Evolutionary conservation across 495 filamentous ascomycete species (phyloP), one percentile per base, ranked within the genome.

Genomic region (Aspergillus homomorphus): DNA sequence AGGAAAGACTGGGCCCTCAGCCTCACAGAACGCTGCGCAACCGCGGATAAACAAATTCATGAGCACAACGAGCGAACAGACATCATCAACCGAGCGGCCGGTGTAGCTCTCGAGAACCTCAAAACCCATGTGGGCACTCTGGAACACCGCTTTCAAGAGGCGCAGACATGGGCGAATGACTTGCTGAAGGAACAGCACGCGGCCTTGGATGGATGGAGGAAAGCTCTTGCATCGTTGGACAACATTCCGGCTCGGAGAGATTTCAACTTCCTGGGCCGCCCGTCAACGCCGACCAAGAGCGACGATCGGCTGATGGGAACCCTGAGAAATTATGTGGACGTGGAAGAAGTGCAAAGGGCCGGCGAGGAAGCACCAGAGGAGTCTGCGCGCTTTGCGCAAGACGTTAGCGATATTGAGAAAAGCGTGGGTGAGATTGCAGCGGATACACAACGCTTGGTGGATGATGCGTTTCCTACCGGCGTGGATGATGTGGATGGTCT

Each of bases 91-190:
- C 81, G 85, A 52, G 88, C 87, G 49, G 79, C 89, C 16, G 84
- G 86, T 50, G 89, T 92, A 28, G 91, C 90, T 23, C 82, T 93
- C 18, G 84, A 84, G 53, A 97, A 95, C 61, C 82, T 95, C 45
- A 82, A 92, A 63, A 84, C 84, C 5, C 90, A 91, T 65, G 80
- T 94, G 54, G 87, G 84, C 26, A 84, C 73, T 42, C 70, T 94
- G 54, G 87, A 92, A 60, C 82, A 85, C 60, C 91, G 87, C 61
- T 89, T 88, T 63, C 68, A 77, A 43, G 88, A 93, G 55, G 80
- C 89, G 8, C 84, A 89, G 65, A 74, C 77, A 51, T 94, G 90
- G 89, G 84, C 83, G 22, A 81, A 84, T 18, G 83, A 87, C 45
- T 73, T 90, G 4, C 72, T 87, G 55, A 83, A 86, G 57, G 89